Evolutionary conservation across 1,284 basidiomycete genomes (phyloP), one percentile per base, ranked within the genome.

Genomic region (Fomitopsis pinicola): DNA sequence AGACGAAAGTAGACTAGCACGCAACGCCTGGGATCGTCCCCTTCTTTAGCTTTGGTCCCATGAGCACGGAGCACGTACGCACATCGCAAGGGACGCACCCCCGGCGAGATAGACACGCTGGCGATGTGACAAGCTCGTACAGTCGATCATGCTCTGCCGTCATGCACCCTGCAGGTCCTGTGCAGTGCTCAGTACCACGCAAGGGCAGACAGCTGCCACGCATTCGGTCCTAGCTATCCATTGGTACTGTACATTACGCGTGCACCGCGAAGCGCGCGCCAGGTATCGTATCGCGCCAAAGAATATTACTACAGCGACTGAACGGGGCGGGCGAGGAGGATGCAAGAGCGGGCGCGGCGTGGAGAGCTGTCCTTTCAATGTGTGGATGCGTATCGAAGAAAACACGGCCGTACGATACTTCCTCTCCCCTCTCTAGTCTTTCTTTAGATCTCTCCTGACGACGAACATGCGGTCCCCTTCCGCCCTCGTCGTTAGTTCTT

Each of bases 381-480:
- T 38, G 44, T 46, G 14, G 38, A 40, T 40, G 48, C 48, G 26
- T 30, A 50, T 45, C 48, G 28, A 50, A 50, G 28, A 40, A 44
- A 42, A 60, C 28, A 46, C 44, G 55, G 30, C 30, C 45, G 33
- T 35, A 38, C 30, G 12, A 50, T 28, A 28, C 55, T 33, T 50
- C 45, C 22, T 46, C 48, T 50, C 48, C 14, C 22, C 8, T n/a
- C 38, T 48, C 61, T 63, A 87, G 69, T 87, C 85, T 72, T 84
- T 85, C 84, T 93, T 93, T 71, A 93, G 74, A 57, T 90, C 88
- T 72, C 86, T 78, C 69, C 83, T 79, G 64, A 92, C 78, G 28
- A 92, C 80, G 71, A 92, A 93, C 58, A 91, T 77, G 57, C 89
- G 83, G 75, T 92, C 89, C 63, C 87, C 85, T 53, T 85, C 85